Conservation (phyloP, 1,284 basidiomycete species). For the Stygiomarasmius scandens region DNA sequence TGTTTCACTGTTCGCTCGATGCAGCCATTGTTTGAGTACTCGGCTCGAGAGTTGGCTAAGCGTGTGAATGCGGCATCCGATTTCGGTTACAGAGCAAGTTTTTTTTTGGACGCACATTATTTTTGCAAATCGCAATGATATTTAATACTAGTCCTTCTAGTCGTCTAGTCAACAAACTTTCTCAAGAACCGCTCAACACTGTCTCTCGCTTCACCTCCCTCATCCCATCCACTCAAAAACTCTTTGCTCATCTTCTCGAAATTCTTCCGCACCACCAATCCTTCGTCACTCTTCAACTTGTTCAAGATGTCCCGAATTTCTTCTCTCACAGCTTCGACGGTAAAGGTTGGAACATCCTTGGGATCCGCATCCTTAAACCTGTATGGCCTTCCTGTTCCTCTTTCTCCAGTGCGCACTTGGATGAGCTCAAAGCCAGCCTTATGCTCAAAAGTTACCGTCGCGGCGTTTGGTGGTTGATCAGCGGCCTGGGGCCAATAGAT, state of each 20-base stretch:
- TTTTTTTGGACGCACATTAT: no score
- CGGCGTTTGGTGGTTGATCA: constrained; percentile 10
- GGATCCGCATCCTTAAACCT: not conserved
- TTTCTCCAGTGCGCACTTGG: constrained; percentile 7
- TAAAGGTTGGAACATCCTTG: not conserved
- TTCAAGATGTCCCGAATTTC: constrained; percentile 2
- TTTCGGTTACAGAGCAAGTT: no score
- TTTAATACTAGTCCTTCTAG: no score
- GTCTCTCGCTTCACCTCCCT: not conserved
- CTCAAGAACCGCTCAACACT: constrained; percentile 1
- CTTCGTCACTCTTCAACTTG: constrained; percentile 7
- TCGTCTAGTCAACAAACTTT: constrained; percentile 3
- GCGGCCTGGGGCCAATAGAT: constrained; percentile 9
- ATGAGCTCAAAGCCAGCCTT: constrained; percentile 11
- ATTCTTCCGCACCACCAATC: constrained; percentile 4
- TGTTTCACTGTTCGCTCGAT: no score
- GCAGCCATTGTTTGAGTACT: no score
- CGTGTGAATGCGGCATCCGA: no score
- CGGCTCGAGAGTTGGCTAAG: no score
- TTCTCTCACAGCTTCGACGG: not conserved
- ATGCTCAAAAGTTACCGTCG: not conserved
- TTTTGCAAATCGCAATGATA: no score
- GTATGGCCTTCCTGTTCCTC: constrained; percentile 3
- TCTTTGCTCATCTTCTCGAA: constrained; percentile 1
- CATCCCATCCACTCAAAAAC: constrained; percentile 1